These are phyloP conservation scores for Termitomyces sp. DNA, from an alignment of 768 basidiomycete species.

Conservation along the genomic window DNA sequence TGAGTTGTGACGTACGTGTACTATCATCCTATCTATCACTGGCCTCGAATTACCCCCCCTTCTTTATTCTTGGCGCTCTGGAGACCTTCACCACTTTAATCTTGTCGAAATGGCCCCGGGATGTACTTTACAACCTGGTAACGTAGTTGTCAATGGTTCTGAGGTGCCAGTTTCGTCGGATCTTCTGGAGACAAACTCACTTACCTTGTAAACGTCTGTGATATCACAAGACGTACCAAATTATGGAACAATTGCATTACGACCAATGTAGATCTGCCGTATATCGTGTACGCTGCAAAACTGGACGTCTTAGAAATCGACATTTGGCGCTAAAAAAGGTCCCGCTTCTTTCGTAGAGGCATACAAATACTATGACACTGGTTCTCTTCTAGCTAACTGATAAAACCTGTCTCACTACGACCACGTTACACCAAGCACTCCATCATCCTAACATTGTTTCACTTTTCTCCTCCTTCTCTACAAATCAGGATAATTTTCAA, in stretches of 20 bases:
- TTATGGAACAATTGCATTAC: slow-evolving; percentile 27
- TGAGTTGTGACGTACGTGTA: slow-evolving; percentile 1
- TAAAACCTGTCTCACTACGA: slow-evolving; percentile 9
- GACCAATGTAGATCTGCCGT: slow-evolving; percentile 20
- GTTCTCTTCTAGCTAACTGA: slow-evolving; percentile 1
- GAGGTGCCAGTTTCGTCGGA: slow-evolving; percentile 13
- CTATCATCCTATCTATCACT: background rate
- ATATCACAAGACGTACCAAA: slow-evolving; percentile 24
- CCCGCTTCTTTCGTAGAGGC: background rate
- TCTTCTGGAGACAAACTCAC: background rate
- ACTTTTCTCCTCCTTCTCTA: slow-evolving; percentile 34
- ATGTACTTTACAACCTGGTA: background rate
- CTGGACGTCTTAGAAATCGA: slow-evolving; percentile 38
- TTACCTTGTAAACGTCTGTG: slow-evolving; percentile 16
- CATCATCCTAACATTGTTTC: slow-evolving; percentile 46
- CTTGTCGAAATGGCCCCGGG: background rate
- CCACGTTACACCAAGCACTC: slow-evolving; percentile 32
- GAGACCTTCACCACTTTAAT: background rate
- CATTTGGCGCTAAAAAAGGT: slow-evolving; percentile 40
- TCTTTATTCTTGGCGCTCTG: background rate
- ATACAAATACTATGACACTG: background rate
- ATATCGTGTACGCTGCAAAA: slow-evolving; percentile 36
- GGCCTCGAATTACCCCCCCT: background rate
- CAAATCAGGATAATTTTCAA: slow-evolving; percentile 26
- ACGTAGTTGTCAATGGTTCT: slow-evolving; percentile 13